These are phyloP conservation scores for Penicillium olsonii DNA, from an alignment of 2,329 filamentous ascomycete species.

Conservation along the genomic window DNA sequence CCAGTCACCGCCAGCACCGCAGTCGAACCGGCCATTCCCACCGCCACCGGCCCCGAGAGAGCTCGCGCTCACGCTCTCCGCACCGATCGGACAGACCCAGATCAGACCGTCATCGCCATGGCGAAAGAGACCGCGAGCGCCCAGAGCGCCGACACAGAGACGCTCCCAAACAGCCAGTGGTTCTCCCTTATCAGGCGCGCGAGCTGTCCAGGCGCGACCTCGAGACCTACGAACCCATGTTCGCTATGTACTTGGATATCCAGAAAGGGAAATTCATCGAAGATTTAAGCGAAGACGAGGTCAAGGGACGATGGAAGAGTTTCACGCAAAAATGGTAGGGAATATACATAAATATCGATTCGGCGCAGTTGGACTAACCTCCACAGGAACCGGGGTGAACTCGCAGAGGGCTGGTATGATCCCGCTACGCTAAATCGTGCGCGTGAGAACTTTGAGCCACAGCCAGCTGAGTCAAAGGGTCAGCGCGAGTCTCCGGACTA, in stretches of 20 bases:
- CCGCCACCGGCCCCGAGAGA: constrained; percentile 22
- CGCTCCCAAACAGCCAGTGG: constrained; percentile 23
- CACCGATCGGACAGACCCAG: constrained; percentile 32
- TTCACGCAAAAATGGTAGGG: constrained; percentile 81
- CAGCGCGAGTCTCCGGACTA: constrained; percentile 27
- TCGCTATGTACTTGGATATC: constrained; percentile 82
- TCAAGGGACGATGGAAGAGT: constrained; percentile 87
- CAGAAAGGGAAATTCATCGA: constrained; percentile 76
- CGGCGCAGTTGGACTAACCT: constrained; percentile 45
- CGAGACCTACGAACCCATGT: constrained; percentile 66
- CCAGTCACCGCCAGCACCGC: constrained; percentile 18
- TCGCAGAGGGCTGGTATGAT: constrained; percentile 93
- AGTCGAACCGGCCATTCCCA: constrained; percentile 23
- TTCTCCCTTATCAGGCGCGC: constrained; percentile 67
- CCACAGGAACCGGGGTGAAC: constrained; percentile 76
- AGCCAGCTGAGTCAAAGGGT: not conserved
- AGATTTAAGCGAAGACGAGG: constrained; percentile 71
- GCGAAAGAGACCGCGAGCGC: constrained; percentile 27
- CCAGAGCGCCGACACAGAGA: constrained; percentile 17
- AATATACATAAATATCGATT: no score
- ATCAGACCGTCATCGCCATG: constrained; percentile 38
- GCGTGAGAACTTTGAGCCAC: constrained; percentile 32
- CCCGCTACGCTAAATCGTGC: constrained; percentile 66
- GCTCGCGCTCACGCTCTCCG: constrained; percentile 41
- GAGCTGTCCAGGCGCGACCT: constrained; percentile 70